phyloP scores from a whole-genome alignment of 78 protist genomes.

The Pelomyxa schiedti region DNA sequence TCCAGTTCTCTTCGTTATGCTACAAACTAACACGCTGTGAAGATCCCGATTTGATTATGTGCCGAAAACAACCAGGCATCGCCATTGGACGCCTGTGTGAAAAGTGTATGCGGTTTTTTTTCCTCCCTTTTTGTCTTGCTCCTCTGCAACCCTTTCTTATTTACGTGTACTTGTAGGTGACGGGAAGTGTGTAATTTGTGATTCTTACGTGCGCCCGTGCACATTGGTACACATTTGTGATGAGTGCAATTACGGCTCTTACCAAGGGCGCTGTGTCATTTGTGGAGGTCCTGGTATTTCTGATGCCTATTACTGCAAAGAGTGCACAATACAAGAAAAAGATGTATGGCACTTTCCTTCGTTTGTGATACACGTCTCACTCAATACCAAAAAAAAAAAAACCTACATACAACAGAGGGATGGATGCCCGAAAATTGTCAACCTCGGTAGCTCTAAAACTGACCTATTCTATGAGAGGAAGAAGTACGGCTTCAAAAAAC shows the following conservation, averaged over 20 bases:
- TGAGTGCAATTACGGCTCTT: slow-evolving; percentile 90
- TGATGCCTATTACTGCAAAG: slow-evolving; percentile 89
- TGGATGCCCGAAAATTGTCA: slow-evolving; percentile 91
- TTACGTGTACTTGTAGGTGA: slow-evolving; percentile 28
- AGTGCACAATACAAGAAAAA: slow-evolving; percentile 81
- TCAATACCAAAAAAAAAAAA: not conserved
- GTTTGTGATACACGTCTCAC: too few relatives aligned
- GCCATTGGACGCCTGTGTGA: not conserved
- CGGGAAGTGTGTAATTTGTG: slow-evolving; percentile 89
- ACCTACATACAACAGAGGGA: slow-evolving; percentile 46
- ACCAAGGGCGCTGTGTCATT: slow-evolving; percentile 73
- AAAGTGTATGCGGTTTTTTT: not conserved
- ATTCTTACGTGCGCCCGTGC: slow-evolving; percentile 72
- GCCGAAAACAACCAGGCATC: slow-evolving; percentile 76
- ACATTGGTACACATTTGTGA: slow-evolving; percentile 85
- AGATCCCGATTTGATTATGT: slow-evolving; percentile 78
- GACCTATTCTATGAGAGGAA: slow-evolving; percentile 84
- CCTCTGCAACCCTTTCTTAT: not conserved
- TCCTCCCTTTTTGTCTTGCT: not conserved
- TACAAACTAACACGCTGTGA: too few relatives aligned
- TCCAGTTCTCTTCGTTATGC: too few relatives aligned
- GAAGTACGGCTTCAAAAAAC: slow-evolving; percentile 68
- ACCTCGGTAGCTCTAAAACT: slow-evolving; percentile 70
- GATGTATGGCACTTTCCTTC: too few relatives aligned
- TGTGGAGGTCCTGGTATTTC: slow-evolving; percentile 80